phyloP scores from a whole-genome alignment of 176 grass and related monocot genomes.

The Bolboschoenus planiculmis region DNA sequence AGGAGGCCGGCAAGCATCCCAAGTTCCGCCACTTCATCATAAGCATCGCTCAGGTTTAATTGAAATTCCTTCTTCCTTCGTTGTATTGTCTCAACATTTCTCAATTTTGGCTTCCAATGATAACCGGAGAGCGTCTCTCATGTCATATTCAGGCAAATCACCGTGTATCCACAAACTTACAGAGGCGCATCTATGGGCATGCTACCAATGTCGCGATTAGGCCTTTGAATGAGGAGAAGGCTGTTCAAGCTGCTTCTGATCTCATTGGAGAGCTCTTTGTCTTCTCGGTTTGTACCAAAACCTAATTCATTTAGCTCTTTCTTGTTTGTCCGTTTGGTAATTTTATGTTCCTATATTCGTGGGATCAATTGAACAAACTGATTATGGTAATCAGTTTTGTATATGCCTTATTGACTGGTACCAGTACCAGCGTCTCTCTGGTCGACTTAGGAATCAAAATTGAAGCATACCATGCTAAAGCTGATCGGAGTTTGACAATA shows the following conservation, averaged over 20 bases:
- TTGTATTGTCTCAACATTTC: neutral
- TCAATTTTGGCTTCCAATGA: neutral
- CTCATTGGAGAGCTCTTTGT: slow-evolving; percentile 92
- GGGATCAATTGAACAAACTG: neutral
- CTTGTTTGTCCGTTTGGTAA: neutral
- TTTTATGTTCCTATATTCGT: neutral
- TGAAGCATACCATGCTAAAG: neutral
- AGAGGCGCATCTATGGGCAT: slow-evolving; percentile 79
- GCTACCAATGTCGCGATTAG: slow-evolving; percentile 64
- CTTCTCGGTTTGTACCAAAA: slow-evolving; percentile 57
- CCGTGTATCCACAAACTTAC: slow-evolving; percentile 67
- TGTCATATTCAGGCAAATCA: slow-evolving; percentile 51
- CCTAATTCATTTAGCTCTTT: neutral
- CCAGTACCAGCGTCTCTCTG: neutral
- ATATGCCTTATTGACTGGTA: neutral
- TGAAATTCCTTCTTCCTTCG: neutral
- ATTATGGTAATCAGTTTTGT: neutral
- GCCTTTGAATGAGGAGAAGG: slow-evolving; percentile 83
- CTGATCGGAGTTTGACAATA: neutral
- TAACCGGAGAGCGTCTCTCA: neutral
- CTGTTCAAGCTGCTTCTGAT: slow-evolving; percentile 84
- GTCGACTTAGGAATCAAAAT: neutral
- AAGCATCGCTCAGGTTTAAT: slow-evolving; percentile 62
- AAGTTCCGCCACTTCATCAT: slow-evolving; percentile 79
- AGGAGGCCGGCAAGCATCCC: slow-evolving; percentile 83